Evolutionary conservation across 306 rosid genomes (phyloP), one percentile per base, ranked within the genome.

Genomic region (Castanospermum australe): DNA sequence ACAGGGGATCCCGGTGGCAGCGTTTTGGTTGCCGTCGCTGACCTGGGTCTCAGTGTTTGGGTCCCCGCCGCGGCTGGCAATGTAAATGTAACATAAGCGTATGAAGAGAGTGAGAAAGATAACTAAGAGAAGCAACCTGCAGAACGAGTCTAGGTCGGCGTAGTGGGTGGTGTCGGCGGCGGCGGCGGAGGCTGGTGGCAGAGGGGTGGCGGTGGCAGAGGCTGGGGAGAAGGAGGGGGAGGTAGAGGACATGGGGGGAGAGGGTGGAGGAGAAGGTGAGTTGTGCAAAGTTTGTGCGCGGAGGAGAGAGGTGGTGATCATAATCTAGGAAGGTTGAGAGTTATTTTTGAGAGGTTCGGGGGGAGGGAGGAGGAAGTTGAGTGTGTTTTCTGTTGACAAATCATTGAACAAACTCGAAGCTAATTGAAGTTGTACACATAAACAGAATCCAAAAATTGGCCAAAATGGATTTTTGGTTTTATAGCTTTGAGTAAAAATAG

Each of bases 21-120:
- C 68, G 70, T 68, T 72, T 4, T 79, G 87, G 2, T 79, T 82
- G 21, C 56, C 81, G 0, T 52, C 17, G 4, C 0, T 8, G 36
- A 8, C 1, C 2, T 1, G 5, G 0, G 24, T 10, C 59, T 48
- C 18, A 10, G n/a, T 0, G 28, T 14, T 48, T 15, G 25, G 22
- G 30, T 61, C n/a, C n/a, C 57, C 5, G n/a, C 76, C 82, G 33
- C 48, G 13, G 0, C 11, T 6, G 2, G 66, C 67, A 50, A 92
- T 86, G 48, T 88, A 85, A 66, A 90, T 84, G 73, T 84, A 76
- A 82, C 91, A 89, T 72, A 90, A 81, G 33, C 89, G 88, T 21
- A 90, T 76, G 69, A 94, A 81, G 41, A 94, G 84, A 15, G 84
- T 28, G 13, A 93, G 48, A 62, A 92, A 88, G 15, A 94, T 81